Base-by-base conservation (phyloP, 768 basidiomycete genomes). In the Heimioporus sp. region DNA sequence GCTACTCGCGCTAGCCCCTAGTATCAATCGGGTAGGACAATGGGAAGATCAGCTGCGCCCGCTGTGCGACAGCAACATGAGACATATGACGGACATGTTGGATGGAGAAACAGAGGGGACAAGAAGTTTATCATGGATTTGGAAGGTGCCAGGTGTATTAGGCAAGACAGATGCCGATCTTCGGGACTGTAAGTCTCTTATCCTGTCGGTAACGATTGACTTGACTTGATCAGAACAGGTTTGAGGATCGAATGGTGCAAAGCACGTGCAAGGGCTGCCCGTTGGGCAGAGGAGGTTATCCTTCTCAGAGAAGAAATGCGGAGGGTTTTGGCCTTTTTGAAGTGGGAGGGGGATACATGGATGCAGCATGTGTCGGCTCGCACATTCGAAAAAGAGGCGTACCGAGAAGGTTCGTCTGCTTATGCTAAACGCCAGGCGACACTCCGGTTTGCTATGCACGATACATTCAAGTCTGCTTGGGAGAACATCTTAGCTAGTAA, bases 181-280 rank as follows among this genome's bases (percentile, higher is more conserved):
- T 21, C 45, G 24, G 6, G 34, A 46, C 5, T 46, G 35, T 46
- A 46, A 35, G 44, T 36, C 35, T 36, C 35, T 36, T 13, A 13
- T 36, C 8, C 35, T 8, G 8, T 7, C 16, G 12, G 35, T 36
- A 13, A 15, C 35, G 16, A 8, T 13, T 36, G 16, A 36, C 12
- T 36, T 10, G 6, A 28, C 19, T 5, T 5, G 8, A 31, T 12
- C 16, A 43, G 42, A n/a, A n/a, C n/a, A n/a, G n/a, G 43, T n/a
- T 43, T 43, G 43, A 9, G n/a, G n/a, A 31, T 43, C 11, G 30
- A 43, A 43, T 43, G 30, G 42, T 43, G 42, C 11, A 43, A 43
- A 43, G 43, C 30, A 10, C 10, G 73, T 67, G 24, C 78, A 1
- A 9, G 13, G 5, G 30, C 36, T 16, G 44, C 37, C 24, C 38